Evolutionary conservation across 805 yeast species (phyloP).

Genomic region (Diddensiella santjacobensis): DNA sequence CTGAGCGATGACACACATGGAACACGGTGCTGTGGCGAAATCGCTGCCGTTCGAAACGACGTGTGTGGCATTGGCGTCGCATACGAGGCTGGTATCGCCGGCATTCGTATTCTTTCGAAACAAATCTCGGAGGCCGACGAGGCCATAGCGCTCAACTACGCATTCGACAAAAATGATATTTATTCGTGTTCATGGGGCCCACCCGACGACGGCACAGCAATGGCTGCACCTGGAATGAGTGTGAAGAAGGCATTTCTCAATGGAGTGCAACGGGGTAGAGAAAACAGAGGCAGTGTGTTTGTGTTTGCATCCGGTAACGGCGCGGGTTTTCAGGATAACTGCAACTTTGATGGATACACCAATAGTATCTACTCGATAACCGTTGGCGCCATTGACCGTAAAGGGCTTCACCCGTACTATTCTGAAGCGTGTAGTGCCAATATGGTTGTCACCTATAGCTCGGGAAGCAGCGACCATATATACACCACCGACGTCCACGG

Average conservation of each 20-base stretch:
- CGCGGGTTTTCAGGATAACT: conserved; percentile 74
- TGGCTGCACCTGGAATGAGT: conserved; percentile 77
- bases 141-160: conserved; percentile 82
- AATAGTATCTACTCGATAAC: conserved; percentile 93
- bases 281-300: conserved; percentile 76
- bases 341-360: conserved; percentile 97
- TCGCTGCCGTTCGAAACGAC: conserved; percentile 78
- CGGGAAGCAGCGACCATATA: conserved; percentile 86
- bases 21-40: conserved; percentile 96
- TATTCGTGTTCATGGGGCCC: conserved; percentile 99
- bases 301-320: conserved; percentile 98
- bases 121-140: conserved; percentile 80
- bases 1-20: conserved; percentile 87
- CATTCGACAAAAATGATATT: conserved; percentile 79
- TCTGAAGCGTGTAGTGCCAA: conserved; percentile 95
- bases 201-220: conserved; percentile 80
- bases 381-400: conserved; percentile 86
- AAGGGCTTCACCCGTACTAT: conserved; percentile 82
- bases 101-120: conserved; percentile 84
- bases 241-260: conserved; percentile 80
- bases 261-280: conserved; percentile 79
- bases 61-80: conserved; percentile 98
- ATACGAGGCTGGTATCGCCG: conserved; percentile 77
- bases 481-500: conserved; percentile 78
- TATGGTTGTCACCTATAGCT: conserved; percentile 86